Conservation (phyloP, 805 yeast species). For the Starmera amethionina region DNA sequence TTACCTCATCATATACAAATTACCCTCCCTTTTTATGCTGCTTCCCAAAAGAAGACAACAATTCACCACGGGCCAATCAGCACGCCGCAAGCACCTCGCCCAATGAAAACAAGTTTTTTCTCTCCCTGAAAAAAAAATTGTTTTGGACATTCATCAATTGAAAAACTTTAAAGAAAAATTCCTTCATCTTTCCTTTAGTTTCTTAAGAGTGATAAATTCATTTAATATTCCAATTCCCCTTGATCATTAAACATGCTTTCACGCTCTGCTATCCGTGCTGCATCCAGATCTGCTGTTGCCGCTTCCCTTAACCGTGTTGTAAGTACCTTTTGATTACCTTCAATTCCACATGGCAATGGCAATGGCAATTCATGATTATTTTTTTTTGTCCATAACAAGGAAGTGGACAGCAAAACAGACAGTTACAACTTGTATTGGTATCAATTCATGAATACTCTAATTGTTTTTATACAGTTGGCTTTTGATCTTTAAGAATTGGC, state of each 20-base stretch:
- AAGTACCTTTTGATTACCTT: constrained; percentile 18
- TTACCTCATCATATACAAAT: too few species aligned
- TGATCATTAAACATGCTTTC: constrained; percentile 51
- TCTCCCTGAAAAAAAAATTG: constrained; percentile 4
- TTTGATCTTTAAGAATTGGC: too few species aligned
- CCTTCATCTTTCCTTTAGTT: neutral
- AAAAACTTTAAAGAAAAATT: neutral
- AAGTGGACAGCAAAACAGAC: too few species aligned
- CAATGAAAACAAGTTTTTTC: constrained; percentile 3
- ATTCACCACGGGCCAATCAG: neutral
- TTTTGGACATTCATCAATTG: neutral
- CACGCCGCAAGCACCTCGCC: neutral
- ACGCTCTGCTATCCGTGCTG: constrained; percentile 80
- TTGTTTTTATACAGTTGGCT: too few species aligned
- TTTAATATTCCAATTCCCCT: constrained; percentile 2
- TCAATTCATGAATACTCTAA: too few species aligned
- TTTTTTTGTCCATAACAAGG: too few species aligned
- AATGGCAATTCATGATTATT: too few species aligned
- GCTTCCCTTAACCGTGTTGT: constrained; percentile 29
- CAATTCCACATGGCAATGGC: too few species aligned
- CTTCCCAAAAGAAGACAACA: too few species aligned
- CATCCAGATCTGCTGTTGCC: constrained; percentile 69
- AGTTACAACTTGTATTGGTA: too few species aligned
- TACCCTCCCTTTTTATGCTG: too few species aligned
- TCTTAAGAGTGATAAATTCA: too few species aligned